Evolutionary conservation across 768 basidiomycete species (phyloP), one percentile per base, ranked within the genome.

Genomic region (Boletus rubescentipes): DNA sequence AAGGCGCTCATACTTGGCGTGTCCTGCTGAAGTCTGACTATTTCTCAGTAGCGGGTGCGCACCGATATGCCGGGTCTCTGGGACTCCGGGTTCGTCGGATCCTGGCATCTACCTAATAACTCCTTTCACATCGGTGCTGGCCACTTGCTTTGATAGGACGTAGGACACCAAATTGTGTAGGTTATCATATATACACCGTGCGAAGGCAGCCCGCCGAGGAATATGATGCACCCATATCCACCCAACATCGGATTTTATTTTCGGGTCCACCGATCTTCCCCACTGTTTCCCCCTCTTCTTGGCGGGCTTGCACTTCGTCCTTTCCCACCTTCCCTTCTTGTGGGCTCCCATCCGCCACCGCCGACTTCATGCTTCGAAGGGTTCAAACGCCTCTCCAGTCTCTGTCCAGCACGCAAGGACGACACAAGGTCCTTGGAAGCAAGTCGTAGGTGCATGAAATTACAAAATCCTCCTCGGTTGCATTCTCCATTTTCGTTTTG

Each of bases 401-500:
- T 80, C 68, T 98, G 95, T 14, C 92, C 91, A 40, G 83, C 85
- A 16, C 85, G 82, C 49, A 98, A 75, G 9, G 87, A 84, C 40
- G 81, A 82, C 3, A 92, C 89, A 12, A 97, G 81, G 11, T 91
- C 85, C 66, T 88, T 85, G 30, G 93, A 90, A 5, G 95, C 91
- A 20, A 93, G 79, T 14, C 92, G 86, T 32, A 98, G 77, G 75
- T 98, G 95, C 93, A 98, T 97, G 68, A 99, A 99, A 72, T 99
- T 98, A 74, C 96, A 98, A 76, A 97, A 98, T 3, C 94, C 94
- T 30, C 96, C 97, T 39, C 97, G 87, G 65, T 96, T 96, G 72
- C 97, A 99, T 73, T 96, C 92, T 9, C 97, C 97, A 62, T 98
- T 90, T 71, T 99, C 97, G 64, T 99, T 98, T 72, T 99, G 97